Percentiles rank a stretch among this genome's conserved stretches.
Conservation (phyloP, 805 yeast species). For the Millerozyma acaciae region DNA sequence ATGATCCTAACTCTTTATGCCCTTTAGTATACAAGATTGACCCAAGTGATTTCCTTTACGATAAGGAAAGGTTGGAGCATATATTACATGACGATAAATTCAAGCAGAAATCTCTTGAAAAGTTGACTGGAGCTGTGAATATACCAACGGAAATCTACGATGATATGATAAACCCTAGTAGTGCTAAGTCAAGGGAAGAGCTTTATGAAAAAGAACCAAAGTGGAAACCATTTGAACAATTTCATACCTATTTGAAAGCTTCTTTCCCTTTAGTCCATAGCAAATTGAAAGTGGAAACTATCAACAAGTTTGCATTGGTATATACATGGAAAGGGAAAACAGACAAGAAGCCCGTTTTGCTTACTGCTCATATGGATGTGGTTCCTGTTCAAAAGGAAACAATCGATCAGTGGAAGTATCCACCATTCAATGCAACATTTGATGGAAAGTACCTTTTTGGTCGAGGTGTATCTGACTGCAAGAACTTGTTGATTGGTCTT, state of each 20-base stretch:
- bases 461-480: conserved; percentile 37
- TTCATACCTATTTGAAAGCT: conserved; percentile 28
- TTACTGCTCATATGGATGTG: conserved; percentile 41
- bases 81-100: conserved; percentile 26
- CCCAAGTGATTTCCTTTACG: conserved; percentile 19
- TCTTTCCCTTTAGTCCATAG: conserved; percentile 32
- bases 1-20: conserved; percentile 30
- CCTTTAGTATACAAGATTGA: conserved; percentile 32
- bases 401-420: conserved; percentile 33
- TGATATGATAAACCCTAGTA: conserved; percentile 25
- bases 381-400: conserved; percentile 40
- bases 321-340: conserved; percentile 36
- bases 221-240: conserved; percentile 21
- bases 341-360: conserved; percentile 30
- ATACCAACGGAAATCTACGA: conserved; percentile 33
- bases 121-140: conserved; percentile 24
- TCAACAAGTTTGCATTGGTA: conserved; percentile 35
- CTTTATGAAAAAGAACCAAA: conserved; percentile 24
- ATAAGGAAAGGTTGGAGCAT: conserved; percentile 15
- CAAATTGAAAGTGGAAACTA: conserved; percentile 28
- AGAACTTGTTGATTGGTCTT: conserved; percentile 41
- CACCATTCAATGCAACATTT: conserved; percentile 34
- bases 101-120: conserved; percentile 18
- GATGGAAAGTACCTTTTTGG: conserved; percentile 33
- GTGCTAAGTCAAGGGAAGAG: conserved; percentile 20